Base-by-base conservation (phyloP, 345 rosid species). In the Physaria fendleri region DNA sequence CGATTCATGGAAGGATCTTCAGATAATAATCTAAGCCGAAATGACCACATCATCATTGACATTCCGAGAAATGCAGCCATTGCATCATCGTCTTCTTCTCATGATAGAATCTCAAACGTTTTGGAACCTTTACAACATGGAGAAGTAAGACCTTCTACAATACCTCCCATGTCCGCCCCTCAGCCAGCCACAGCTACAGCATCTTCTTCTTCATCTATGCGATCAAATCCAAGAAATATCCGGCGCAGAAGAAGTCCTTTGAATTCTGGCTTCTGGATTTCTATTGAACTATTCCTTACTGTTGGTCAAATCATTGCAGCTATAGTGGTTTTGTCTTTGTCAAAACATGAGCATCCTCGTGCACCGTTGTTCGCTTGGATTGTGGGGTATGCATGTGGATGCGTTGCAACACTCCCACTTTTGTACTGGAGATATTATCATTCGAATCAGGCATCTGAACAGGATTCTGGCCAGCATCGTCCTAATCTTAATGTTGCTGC, bases 231-330 rank as follows among this genome's bases (percentile, higher is more conserved):
- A 10, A 77, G 89, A 66, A 83, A 75, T 18, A 22, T 72, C 20
- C 95, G 86, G 39, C 87, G 91, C 4, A 89, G 82, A 28, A 78
- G 99, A 69, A 93, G 95, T 76, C 99, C 97, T 6, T 50, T 89
- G 65, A 93, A 89, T 71, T 88, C 99, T n/a, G 94, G 89, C 28
- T 49, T 83, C 49, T 93, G 99, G 97, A 89, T 93, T 58, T 89
- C 97, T 41, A 69, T 85, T 35, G 97, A 93, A 66, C 77, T 93
- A 54, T 62, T 68, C 32, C 83, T 93, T 53, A 93, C 99, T 27
- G 40, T 89, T 65, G 80, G 95, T 66, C 99, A 93, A 78, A 85
- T 93, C 64, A 61, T 87, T 65, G 95, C 97, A 21, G 83, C 99
- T 5, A 49, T 85, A 32, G 76, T 87, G 37, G 94, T 93, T 47